Base-by-base conservation (phyloP, 2,329 filamentous ascomycete species). In the Shiraia sp. region DNA sequence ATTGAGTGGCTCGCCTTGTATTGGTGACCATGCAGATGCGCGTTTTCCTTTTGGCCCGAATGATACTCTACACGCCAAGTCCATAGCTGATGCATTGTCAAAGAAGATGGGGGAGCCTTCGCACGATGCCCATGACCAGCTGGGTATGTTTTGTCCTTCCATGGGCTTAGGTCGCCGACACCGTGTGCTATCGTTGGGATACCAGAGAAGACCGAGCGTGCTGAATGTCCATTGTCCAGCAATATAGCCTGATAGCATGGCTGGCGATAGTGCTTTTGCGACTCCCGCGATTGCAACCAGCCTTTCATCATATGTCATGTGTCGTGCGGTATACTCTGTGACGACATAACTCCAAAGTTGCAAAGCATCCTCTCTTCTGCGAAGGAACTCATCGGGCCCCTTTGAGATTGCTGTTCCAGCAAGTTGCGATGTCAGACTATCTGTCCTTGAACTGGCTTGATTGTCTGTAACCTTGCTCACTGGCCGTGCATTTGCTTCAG, bases 151-250 rank as follows among this genome's bases (percentile, higher is more conserved):
- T 10, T 55, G 50, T 2, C 49, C 47, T 35, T 51, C 25, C 9
- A 36, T 31, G 10, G 43, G 29, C 33, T 49, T 56, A 0, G 64
- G 56, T 33, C 63, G 52, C 2, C 61, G 53, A 26, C 57, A 64
- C 14, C 41, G 49, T 16, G 51, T 50, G 15, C 53, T 51, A 26
- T 68, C 62, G 30, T 53, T 65, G 10, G 65, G 63, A 45, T 69
- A 64, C 65, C 65, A 69, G 2, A 69, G 57, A 4, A 69, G 49
- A 13, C 55, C 57, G 6, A 69, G 55, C 3, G 59, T 66, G 32
- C 56, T 66, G 40, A 56, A 66, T 1, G 63, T 66, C 65, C 65
- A 69, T 32, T 67, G 66, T 10, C 66, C 66, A 16, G 63, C 66
- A 19, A 69, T 57, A 41, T 69, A 69, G 13, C 61, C 59, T 10